Conservation (phyloP, 805 yeast genomes). For the Wickerhamomyces subpelliculosus region DNA sequence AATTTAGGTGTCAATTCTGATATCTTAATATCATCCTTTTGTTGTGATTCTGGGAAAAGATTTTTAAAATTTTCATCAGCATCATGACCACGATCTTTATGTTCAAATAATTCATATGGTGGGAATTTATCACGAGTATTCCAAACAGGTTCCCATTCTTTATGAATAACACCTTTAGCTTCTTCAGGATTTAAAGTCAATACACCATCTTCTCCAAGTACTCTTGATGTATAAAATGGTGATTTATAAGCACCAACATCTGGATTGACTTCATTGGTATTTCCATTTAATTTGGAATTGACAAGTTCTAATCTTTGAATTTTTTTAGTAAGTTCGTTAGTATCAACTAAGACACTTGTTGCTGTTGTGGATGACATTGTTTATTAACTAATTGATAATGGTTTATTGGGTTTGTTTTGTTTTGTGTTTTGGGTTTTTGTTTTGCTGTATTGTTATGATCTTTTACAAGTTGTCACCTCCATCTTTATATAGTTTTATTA, state of each 20-base stretch:
- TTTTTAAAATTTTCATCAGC: slow-evolving; percentile 14
- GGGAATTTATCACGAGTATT: slow-evolving; percentile 13
- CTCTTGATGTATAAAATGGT: background rate
- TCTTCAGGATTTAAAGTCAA: background rate
- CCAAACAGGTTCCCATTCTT: slow-evolving; percentile 23
- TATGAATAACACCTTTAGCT: slow-evolving; percentile 11
- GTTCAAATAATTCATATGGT: slow-evolving; percentile 10
- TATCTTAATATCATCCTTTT: slow-evolving; percentile 16
- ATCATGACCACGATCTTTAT: slow-evolving; percentile 12
- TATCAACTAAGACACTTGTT: too few relatives aligned
- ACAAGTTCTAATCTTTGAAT: background rate
- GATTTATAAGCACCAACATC: background rate
- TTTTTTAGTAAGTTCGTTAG: background rate
- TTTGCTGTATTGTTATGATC: too few relatives aligned
- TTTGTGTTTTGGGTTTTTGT: too few relatives aligned
- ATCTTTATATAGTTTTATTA: too few relatives aligned
- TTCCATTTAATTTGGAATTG: background rate
- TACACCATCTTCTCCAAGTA: background rate
- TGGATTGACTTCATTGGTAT: too few relatives aligned
- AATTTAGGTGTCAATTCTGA: slow-evolving; percentile 55
- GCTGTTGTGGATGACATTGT: background rate
- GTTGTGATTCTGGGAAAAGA: slow-evolving; percentile 16
- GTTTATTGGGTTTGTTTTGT: too few relatives aligned
- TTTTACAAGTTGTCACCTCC: too few relatives aligned
- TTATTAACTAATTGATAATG: too few relatives aligned